Percentiles rank a stretch among this genome's conserved stretches.
Conservation (phyloP, 768 basidiomycete species). For the Hygrocybe punicea region DNA sequence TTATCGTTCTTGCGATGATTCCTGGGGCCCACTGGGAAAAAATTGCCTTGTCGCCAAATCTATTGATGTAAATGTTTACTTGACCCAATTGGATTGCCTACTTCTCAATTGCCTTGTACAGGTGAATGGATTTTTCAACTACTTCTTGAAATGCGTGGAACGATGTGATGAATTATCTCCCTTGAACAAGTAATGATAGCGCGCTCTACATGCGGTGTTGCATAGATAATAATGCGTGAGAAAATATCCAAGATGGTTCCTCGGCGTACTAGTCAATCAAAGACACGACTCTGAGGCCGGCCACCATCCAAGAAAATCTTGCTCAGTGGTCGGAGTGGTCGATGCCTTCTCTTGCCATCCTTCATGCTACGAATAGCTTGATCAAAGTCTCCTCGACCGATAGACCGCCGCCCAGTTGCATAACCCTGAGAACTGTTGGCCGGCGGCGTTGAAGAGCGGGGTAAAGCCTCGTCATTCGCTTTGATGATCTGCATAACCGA, state of each 20-base stretch:
- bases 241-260: too few relatives aligned
- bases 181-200: slow-evolving; percentile 39
- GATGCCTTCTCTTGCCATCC: slow-evolving; percentile 55
- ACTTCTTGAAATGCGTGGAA: slow-evolving; percentile 58
- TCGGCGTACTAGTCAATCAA: too few relatives aligned
- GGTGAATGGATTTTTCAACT: slow-evolving; percentile 62
- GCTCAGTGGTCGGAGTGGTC: slow-evolving; percentile 57
- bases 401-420: slow-evolving; percentile 47
- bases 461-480: slow-evolving; percentile 21
- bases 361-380: slow-evolving; percentile 80
- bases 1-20: slow-evolving; percentile 55
- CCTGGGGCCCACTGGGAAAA: slow-evolving; percentile 70
- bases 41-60: slow-evolving; percentile 71
- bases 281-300: slow-evolving; percentile 30
- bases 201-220: neutral
- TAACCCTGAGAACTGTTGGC: slow-evolving; percentile 39
- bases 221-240: too few relatives aligned
- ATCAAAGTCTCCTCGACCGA: slow-evolving; percentile 79
- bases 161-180: slow-evolving; percentile 60
- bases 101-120: slow-evolving; percentile 21
- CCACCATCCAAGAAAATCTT: slow-evolving; percentile 78
- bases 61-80: slow-evolving; percentile 54
- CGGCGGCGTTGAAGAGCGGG: slow-evolving; percentile 29
- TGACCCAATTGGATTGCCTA: neutral
- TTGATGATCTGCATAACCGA: slow-evolving; percentile 43